phyloP scores from a whole-genome alignment of 208 protist species.

The Leishmania turanica region DNA sequence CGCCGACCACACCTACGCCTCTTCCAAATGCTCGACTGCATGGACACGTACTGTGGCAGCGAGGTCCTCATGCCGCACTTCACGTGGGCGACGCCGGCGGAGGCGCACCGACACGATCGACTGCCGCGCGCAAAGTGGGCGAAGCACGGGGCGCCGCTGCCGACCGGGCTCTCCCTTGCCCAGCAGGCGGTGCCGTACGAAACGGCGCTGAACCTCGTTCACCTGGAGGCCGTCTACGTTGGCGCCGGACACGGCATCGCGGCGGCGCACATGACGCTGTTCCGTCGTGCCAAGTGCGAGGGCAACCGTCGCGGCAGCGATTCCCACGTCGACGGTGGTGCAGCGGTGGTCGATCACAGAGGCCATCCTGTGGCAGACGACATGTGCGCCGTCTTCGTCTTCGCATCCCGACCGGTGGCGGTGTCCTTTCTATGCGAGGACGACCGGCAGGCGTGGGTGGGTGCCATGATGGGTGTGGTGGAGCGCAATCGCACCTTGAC shows the following conservation, averaged over 20 bases:
- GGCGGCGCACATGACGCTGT: conserved; percentile 16
- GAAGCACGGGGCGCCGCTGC: conserved; percentile 18
- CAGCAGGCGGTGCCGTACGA: conserved; percentile 33
- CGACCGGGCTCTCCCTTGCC: conserved; percentile 30
- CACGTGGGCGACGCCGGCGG: conserved; percentile 40
- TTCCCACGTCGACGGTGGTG: background rate
- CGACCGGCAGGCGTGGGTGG: conserved; percentile 65
- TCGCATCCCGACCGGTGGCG: conserved; percentile 46
- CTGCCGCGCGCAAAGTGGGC: conserved; percentile 1
- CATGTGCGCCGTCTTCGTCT: conserved; percentile 67
- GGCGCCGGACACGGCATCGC: conserved; percentile 28
- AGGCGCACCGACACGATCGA: conserved; percentile 5
- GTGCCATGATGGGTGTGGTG: conserved; percentile 73
- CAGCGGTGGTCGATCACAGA: conserved; percentile 42
- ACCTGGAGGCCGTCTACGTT: conserved; percentile 49
- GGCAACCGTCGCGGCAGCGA: background rate
- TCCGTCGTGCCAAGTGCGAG: conserved; percentile 3
- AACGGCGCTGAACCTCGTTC: conserved; percentile 49
- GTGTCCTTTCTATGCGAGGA: conserved; percentile 66
- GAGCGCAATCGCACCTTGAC: conserved; percentile 54
- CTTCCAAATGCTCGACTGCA: conserved; percentile 65
- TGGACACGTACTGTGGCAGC: conserved; percentile 30
- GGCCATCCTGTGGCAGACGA: conserved; percentile 32
- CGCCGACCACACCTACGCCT: conserved; percentile 60
- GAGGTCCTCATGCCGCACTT: conserved; percentile 74